Base-by-base conservation (phyloP, 305 asterid genomes). In the Lippia alba region DNA sequence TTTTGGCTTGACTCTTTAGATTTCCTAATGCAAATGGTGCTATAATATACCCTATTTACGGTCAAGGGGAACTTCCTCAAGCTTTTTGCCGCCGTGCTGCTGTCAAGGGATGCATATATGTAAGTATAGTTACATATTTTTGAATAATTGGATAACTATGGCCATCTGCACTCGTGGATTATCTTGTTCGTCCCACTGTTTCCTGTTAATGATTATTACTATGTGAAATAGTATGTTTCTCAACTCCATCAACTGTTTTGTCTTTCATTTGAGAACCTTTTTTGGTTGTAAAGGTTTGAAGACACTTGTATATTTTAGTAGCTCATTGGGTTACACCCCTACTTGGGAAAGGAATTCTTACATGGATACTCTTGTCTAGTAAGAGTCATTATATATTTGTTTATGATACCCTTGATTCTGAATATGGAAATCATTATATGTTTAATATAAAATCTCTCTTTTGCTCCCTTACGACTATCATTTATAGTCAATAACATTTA, bases 1-100 rank as follows among this genome's bases (percentile, higher is more conserved):
- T 50, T 24, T 60, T 72, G 44, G 36, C 62, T 71, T 5, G n/a
- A 62, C 72, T 54, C 48, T 73, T 19, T 69, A 94, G 99, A 89
- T 94, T 94, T 81, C 76, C 92, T 67, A 82, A 87, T 81, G 97
- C 96, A 66, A 84, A 82, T 64, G 97, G 99, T 72, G 97, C 97
- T 66, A 80, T 92, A 90, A 86, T 94, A 71, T 94, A 91, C 79
- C 97, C 99, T 66, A 81, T 92, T 36, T 88, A 92, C 46, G 99
- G 98, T 57, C 99, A 90, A 77, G 98, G 97, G 70, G 98, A 90
- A 79, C 89, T 94, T 71, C 90, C 96, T 55, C 97, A 90, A 80
- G 91, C 98, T 34, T 94, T 94, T 78, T 94, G 97, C 79, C 96
- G 99, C n/a, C 94, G 98, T 74, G 97, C 98, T 83, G 98, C 97